Conservation (phyloP, 2,329 filamentous ascomycete species). For the Diplodia intermedia region DNA sequence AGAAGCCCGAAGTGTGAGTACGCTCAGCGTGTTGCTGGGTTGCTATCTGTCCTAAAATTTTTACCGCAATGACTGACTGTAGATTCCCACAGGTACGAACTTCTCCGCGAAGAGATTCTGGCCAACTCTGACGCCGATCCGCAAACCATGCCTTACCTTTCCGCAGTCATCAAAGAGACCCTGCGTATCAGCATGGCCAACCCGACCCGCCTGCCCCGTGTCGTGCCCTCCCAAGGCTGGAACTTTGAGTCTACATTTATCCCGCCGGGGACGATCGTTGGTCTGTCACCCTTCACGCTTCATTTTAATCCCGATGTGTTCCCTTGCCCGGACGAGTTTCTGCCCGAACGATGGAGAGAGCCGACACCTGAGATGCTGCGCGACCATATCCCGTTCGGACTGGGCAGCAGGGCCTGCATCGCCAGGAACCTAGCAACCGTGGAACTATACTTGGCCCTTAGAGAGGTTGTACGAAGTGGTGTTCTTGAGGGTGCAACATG, state of each 20-base stretch:
- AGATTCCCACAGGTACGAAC: conserved; percentile 41
- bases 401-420: conserved; percentile 44
- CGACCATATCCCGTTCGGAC: conserved; percentile 44
- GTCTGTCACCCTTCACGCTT: conserved; percentile 40
- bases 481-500: conserved; percentile 55
- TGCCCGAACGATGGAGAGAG: conserved; percentile 42
- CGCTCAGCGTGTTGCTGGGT: not conserved
- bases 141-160: conserved; percentile 42
- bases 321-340: conserved; percentile 36
- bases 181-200: conserved; percentile 44
- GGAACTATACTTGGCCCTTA: conserved; percentile 44
- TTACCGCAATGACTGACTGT: not conserved
- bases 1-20: conserved; percentile 51
- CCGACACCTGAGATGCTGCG: conserved; percentile 44
- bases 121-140: conserved; percentile 36
- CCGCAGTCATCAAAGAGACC: conserved; percentile 44
- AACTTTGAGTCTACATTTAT: conserved; percentile 38
- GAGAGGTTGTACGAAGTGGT: conserved; percentile 52
- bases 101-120: conserved; percentile 47
- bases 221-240: conserved; percentile 33
- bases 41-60: not conserved
- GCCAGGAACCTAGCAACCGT: conserved; percentile 43
- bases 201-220: conserved; percentile 38
- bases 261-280: conserved; percentile 39
- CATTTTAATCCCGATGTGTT: conserved; percentile 40